phyloP scores from a whole-genome alignment of 2,329 filamentous ascomycete species.

The Westerdykella sp. region DNA sequence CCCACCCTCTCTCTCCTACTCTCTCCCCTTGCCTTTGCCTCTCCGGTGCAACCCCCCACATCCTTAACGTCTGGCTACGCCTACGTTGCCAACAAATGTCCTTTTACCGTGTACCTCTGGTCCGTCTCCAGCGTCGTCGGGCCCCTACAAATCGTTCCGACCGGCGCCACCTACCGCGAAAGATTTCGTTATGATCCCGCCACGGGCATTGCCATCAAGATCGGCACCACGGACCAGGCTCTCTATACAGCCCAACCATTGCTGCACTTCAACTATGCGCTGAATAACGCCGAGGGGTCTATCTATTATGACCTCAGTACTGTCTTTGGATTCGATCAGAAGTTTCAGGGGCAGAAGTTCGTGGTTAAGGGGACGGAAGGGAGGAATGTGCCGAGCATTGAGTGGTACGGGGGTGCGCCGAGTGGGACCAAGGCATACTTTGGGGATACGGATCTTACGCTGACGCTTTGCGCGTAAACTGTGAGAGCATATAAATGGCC shows the following conservation, averaged over 20 bases:
- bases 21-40: constrained; percentile 5
- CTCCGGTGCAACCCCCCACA: constrained; percentile 1
- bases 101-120: constrained; percentile 17
- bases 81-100: constrained; percentile 22
- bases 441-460: constrained; percentile 12
- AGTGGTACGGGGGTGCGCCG: constrained; percentile 2
- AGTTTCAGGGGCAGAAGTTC: constrained; percentile 14
- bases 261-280: constrained; percentile 20
- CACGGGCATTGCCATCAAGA: constrained; percentile 20
- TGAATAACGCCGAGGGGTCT: constrained; percentile 7
- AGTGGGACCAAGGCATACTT: constrained; percentile 8
- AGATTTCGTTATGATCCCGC: constrained; percentile 9
- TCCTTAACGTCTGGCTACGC: constrained; percentile 4
- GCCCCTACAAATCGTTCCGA: constrained; percentile 1
- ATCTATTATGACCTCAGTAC: constrained; percentile 22
- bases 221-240: constrained; percentile 10
- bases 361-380: constrained; percentile 8
- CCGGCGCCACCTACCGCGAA: constrained; percentile 8
- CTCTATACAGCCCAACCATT: constrained; percentile 13
- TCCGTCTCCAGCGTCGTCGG: constrained; percentile 8
- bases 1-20: constrained; percentile 3
- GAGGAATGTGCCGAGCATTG: constrained; percentile 7
- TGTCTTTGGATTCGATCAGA: constrained; percentile 10
- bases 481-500: background rate
- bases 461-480: constrained; percentile 11